Evolutionary conservation across 805 yeast species (phyloP).

Genomic region (Starmera quercuum): DNA sequence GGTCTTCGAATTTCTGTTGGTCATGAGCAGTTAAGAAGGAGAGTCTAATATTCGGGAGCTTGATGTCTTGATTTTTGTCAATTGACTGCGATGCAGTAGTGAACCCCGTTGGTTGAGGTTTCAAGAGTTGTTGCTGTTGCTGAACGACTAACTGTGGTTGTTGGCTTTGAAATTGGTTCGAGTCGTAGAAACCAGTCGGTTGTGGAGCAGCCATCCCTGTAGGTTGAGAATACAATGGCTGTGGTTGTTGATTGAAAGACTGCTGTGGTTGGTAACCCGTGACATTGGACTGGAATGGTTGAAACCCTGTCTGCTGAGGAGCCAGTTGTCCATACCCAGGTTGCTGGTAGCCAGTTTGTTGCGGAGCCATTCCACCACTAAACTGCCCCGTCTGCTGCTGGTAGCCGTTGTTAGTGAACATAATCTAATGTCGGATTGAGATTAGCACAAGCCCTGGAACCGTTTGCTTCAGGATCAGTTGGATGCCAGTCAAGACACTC

Average conservation of each 20-base stretch:
- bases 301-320: conserved; percentile 22
- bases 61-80: conserved; percentile 47
- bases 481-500: too few species aligned
- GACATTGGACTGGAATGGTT: conserved; percentile 13
- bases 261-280: conserved; percentile 5
- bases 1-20: conserved; percentile 78
- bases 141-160: conserved; percentile 26
- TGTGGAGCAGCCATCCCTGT: conserved; percentile 13
- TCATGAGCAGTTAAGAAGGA: conserved; percentile 81
- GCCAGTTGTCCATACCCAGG: conserved; percentile 13
- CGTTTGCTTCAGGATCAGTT: too few species aligned
- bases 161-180: conserved; percentile 11
- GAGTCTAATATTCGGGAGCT: conserved; percentile 69
- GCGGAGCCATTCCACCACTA: conserved; percentile 5
- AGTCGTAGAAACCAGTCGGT: conserved; percentile 17
- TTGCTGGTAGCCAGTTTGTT: conserved; percentile 11
- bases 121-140: conserved; percentile 24
- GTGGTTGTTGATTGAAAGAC: conserved; percentile 10
- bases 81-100: conserved; percentile 19
- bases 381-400: conserved; percentile 13
- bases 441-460: too few species aligned
- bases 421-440: too few species aligned
- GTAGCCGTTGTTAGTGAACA: conserved; percentile 5
- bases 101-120: conserved; percentile 35
- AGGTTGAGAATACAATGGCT: conserved; percentile 11